Conservation (phyloP, 2,329 filamentous ascomycete genomes). For the Tolypocladium cylindrosporum region DNA sequence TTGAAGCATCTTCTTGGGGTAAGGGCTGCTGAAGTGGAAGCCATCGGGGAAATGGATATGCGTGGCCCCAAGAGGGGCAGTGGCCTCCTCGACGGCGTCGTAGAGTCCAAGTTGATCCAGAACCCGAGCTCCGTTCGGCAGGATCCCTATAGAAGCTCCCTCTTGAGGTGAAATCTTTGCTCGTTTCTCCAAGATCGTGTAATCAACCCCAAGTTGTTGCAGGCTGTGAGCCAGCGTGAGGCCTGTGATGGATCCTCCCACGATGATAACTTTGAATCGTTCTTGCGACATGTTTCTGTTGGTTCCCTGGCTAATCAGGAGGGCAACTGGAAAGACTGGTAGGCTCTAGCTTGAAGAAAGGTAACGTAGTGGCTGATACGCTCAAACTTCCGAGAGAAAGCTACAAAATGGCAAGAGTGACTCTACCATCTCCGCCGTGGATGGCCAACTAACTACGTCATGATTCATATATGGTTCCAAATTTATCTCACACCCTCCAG, state of each 20-base stretch:
- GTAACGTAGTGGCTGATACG: too few species aligned
- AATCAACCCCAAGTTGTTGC: slow-evolving; percentile 34
- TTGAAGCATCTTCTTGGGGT: background rate
- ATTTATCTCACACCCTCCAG: background rate
- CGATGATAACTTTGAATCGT: slow-evolving; percentile 21
- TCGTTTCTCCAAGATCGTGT: slow-evolving; percentile 35
- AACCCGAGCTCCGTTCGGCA: slow-evolving; percentile 31
- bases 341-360: too few species aligned
- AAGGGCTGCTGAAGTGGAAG: background rate
- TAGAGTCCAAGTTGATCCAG: slow-evolving; percentile 35
- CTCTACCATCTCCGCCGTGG: too few species aligned
- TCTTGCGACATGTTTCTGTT: background rate
- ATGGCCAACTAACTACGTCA: too few species aligned
- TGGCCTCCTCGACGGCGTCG: slow-evolving; percentile 10
- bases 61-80: background rate
- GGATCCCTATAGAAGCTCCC: slow-evolving; percentile 36
- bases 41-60: background rate
- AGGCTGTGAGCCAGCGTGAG: slow-evolving; percentile 24
- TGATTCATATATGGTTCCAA: too few species aligned
- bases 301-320: background rate
- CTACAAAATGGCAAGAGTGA: too few species aligned
- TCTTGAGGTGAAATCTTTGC: slow-evolving; percentile 29
- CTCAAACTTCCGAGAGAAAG: too few species aligned
- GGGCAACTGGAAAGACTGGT: too few species aligned
- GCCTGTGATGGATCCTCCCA: slow-evolving; percentile 38